These are phyloP conservation scores for Pseudonitzschia delicatissima DNA, from an alignment of 108 stramenopile genomes.

Conservation along the genomic window DNA sequence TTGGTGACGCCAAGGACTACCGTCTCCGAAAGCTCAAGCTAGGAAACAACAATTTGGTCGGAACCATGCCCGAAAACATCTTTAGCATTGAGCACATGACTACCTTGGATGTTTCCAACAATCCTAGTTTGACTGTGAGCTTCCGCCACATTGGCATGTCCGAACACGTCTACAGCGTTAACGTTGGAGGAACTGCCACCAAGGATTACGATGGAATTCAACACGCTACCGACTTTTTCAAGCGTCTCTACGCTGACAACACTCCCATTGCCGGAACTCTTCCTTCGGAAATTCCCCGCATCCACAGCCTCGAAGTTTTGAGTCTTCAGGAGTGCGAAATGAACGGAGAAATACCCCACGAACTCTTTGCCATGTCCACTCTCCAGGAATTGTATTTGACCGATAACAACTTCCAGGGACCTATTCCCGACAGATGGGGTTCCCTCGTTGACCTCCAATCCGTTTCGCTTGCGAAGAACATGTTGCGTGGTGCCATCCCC, in stretches of 20 bases:
- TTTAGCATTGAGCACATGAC: constrained; percentile 19
- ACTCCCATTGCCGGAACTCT: constrained; percentile 23
- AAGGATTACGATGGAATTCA: constrained; percentile 32
- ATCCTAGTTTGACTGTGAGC: constrained; percentile 8
- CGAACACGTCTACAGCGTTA: constrained; percentile 18
- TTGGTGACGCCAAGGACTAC: constrained; percentile 14
- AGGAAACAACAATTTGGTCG: constrained; percentile 26
- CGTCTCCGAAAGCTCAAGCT: constrained; percentile 26
- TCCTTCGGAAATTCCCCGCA: constrained; percentile 16
- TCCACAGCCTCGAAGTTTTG: constrained; percentile 13
- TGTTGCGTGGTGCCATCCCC: constrained; percentile 48
- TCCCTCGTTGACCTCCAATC: constrained; percentile 20
- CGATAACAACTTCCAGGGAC: constrained; percentile 28
- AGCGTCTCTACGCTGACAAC: constrained; percentile 24
- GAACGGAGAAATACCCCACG: constrained; percentile 34
- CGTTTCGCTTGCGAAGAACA: constrained; percentile 38
- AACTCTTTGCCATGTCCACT: constrained; percentile 27
- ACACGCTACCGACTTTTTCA: constrained; percentile 31
- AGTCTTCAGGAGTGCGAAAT: constrained; percentile 25
- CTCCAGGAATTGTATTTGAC: constrained; percentile 29
- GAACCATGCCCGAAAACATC: constrained; percentile 22
- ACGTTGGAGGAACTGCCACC: constrained; percentile 19
- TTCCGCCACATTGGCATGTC: constrained; percentile 5
- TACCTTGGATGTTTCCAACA: constrained; percentile 12
- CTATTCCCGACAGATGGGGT: constrained; percentile 22